phyloP scores from a whole-genome alignment of 2,329 filamentous ascomycete genomes.

The Apiospora phragmitis region DNA sequence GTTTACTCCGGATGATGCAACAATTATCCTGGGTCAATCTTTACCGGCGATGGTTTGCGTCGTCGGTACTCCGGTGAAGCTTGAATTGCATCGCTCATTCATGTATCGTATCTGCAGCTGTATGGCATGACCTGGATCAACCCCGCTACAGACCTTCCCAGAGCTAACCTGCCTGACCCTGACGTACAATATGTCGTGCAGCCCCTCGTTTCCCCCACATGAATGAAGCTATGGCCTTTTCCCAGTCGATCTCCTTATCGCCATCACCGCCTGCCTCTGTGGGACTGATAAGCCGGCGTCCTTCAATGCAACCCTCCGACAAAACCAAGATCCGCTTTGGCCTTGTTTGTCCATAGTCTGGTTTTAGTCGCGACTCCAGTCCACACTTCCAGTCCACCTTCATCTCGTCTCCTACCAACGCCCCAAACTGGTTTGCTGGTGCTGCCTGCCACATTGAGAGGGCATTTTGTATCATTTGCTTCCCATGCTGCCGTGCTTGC shows the following conservation, averaged over 20 bases:
- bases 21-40: neutral
- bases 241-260: neutral
- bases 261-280: neutral
- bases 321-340: neutral
- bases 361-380: constrained; percentile 3
- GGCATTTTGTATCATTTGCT: neutral
- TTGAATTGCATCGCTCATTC: neutral
- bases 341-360: constrained; percentile 1
- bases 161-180: neutral
- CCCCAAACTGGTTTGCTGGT: neutral
- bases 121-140: neutral
- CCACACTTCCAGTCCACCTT: constrained; percentile 8
- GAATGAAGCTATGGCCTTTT: constrained; percentile 10
- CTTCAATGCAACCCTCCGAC: neutral
- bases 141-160: neutral
- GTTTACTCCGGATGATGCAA: neutral
- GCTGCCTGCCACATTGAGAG: neutral
- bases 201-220: constrained; percentile 10
- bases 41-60: neutral
- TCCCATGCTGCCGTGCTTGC: neutral
- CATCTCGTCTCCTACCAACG: constrained; percentile 2
- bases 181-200: neutral
- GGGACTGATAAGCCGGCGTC: neutral
- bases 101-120: neutral
- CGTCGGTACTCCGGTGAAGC: neutral